These are phyloP conservation scores for Alternaria consortialis DNA, from an alignment of 2,329 filamentous ascomycete genomes.

Conservation along the genomic window DNA sequence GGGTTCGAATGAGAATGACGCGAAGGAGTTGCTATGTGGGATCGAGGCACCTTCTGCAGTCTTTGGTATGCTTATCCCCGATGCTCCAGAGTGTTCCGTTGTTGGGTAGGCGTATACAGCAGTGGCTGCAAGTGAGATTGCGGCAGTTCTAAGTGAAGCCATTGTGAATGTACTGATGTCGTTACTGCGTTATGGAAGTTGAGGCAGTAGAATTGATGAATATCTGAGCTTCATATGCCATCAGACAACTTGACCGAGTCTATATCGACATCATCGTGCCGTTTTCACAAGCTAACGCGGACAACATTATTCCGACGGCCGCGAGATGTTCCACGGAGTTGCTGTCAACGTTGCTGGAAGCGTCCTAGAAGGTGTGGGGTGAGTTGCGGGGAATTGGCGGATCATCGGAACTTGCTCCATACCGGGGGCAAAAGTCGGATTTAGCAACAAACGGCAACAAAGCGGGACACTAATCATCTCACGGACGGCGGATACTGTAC, in stretches of 20 bases:
- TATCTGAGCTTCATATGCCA: conserved; percentile 2
- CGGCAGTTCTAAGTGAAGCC: conserved; percentile 1
- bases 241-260: neutral
- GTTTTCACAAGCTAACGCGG: neutral
- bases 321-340: conserved; percentile 7
- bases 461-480: neutral
- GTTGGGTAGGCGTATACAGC: conserved; percentile 5
- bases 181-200: neutral
- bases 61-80: conserved; percentile 6
- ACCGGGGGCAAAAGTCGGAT: neutral
- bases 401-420: conserved; percentile 6
- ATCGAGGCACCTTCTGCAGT: conserved; percentile 17
- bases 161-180: neutral
- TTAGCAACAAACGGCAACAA: neutral
- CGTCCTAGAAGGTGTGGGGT: conserved; percentile 5
- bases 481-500: neutral
- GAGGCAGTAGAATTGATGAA: neutral
- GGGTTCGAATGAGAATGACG: conserved; percentile 20
- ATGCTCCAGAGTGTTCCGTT: neutral
- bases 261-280: neutral
- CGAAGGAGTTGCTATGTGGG: conserved; percentile 19
- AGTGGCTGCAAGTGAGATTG: neutral
- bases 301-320: conserved; percentile 9
- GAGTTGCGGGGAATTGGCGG: conserved; percentile 8
- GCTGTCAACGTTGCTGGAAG: neutral